Conservation (phyloP, 331 rosid species). For the Acacia concinna region DNA sequence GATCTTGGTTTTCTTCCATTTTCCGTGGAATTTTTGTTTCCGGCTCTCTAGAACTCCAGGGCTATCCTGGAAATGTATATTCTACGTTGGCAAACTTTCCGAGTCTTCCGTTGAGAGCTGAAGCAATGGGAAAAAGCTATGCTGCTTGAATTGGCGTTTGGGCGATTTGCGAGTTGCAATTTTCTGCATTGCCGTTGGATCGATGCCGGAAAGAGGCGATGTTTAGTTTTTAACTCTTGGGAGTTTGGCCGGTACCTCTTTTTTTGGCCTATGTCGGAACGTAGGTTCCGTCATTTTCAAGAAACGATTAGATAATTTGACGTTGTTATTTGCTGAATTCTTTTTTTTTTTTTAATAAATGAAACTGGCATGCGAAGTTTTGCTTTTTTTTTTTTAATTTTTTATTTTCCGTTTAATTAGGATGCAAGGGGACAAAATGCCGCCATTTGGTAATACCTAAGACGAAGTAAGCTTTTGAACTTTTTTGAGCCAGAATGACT, state of each 20-base stretch:
- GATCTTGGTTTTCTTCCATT: conserved; percentile 52
- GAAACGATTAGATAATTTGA: conserved; percentile 12
- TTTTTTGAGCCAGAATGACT: neutral
- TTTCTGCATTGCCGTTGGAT: conserved; percentile 46
- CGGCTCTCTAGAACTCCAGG: neutral
- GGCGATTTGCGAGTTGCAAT: conserved; percentile 38
- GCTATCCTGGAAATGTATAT: conserved; percentile 12
- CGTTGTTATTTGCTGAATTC: conserved; percentile 33
- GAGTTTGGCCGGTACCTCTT: conserved; percentile 32
- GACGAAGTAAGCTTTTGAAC: conserved; percentile 48
- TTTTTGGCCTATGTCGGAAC: conserved; percentile 15
- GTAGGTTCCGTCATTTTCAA: conserved; percentile 39
- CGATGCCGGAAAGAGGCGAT: conserved; percentile 36
- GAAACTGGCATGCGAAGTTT: conserved; percentile 25
- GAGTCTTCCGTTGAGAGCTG: conserved; percentile 12
- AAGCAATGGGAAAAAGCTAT: conserved; percentile 3
- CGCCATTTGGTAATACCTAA: conserved; percentile 51
- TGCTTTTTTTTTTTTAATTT: conserved; percentile 5
- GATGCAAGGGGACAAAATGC: conserved; percentile 50
- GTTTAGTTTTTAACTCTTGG: conserved; percentile 14
- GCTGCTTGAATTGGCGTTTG: conserved; percentile 26
- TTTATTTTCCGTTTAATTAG: conserved; percentile 48
- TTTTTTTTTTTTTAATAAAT: conserved; percentile 26
- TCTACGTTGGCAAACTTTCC: conserved; percentile 33
- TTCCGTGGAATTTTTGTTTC: conserved; percentile 11